phyloP scores from a whole-genome alignment of 2,329 filamentous ascomycete species.

The Westerdykella sp. region DNA sequence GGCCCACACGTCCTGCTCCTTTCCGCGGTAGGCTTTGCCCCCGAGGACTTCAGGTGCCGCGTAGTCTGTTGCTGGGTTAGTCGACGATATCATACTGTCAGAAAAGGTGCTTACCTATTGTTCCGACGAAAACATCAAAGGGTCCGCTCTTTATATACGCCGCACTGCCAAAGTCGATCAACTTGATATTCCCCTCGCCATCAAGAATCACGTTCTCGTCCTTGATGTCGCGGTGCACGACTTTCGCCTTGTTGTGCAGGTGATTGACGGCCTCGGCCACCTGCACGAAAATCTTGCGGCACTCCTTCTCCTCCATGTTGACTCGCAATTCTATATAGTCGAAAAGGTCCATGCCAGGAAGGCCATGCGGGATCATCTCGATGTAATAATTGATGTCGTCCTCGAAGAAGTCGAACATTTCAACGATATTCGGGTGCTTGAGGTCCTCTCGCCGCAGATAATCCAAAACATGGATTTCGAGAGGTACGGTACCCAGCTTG shows the following conservation, averaged over 20 bases:
- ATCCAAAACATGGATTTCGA: constrained; percentile 95
- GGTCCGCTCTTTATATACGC: constrained; percentile 98
- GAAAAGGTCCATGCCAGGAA: constrained; percentile 97
- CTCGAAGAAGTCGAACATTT: constrained; percentile 65
- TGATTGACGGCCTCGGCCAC: constrained; percentile 86
- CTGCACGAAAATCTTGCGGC: constrained; percentile 90
- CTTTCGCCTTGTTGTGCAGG: constrained; percentile 79
- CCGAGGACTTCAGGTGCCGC: constrained; percentile 96
- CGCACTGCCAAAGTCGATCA: constrained; percentile 97
- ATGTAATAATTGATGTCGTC: constrained; percentile 96
- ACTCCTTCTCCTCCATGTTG: constrained; percentile 94
- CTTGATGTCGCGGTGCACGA: constrained; percentile 97
- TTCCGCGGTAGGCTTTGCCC: constrained; percentile 84
- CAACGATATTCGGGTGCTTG: constrained; percentile 60
- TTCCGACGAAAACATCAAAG: constrained; percentile 98
- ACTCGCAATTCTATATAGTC: constrained; percentile 96
- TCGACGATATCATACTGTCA: neutral
- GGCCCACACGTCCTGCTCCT: constrained; percentile 98
- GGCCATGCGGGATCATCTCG: constrained; percentile 90
- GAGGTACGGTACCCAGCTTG: constrained; percentile 82
- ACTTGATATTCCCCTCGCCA: constrained; percentile 88
- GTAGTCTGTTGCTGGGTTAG: constrained; percentile 61
- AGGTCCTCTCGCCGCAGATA: constrained; percentile 72
- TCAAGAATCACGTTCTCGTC: constrained; percentile 97
- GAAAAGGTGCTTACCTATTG: constrained; percentile 65